These are phyloP conservation scores for Dacryopinax primogenitus DNA, from an alignment of 768 basidiomycete species.

Conservation along the genomic window DNA sequence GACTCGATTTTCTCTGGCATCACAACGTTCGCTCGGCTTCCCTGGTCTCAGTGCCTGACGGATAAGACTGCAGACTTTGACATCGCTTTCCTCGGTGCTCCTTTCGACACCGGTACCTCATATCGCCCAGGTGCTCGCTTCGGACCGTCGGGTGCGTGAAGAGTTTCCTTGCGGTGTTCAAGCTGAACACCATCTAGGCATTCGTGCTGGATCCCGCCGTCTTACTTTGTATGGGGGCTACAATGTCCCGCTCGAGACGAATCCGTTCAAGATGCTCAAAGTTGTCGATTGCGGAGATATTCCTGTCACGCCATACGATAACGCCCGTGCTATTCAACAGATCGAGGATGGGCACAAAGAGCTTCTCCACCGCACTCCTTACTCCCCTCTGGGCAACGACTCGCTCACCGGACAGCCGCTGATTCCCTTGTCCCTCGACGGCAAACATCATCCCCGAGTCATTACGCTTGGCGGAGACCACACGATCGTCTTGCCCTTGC, in stretches of 20 bases:
- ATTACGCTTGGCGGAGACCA: slow-evolving; percentile 27
- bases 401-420: slow-evolving; percentile 45
- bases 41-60: background rate
- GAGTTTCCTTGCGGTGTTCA: background rate
- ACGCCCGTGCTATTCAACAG: slow-evolving; percentile 56
- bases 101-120: background rate
- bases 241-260: background rate
- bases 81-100: slow-evolving; percentile 1
- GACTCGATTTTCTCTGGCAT: background rate
- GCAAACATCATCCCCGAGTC: slow-evolving; percentile 27
- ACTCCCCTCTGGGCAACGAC: slow-evolving; percentile 51
- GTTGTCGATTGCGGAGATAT: slow-evolving; percentile 71
- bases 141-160: background rate
- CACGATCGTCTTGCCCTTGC: slow-evolving; percentile 24
- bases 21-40: background rate
- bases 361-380: slow-evolving; percentile 50
- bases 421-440: slow-evolving; percentile 39
- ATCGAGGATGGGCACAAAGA: slow-evolving; percentile 61
- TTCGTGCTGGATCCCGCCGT: background rate
- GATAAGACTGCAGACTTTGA: background rate
- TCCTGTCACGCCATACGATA: slow-evolving; percentile 67
- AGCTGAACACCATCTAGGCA: background rate
- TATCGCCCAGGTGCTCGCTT: background rate
- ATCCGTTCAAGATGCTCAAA: slow-evolving; percentile 28
- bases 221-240: background rate